Percentiles rank a stretch among this genome's conserved stretches.
phyloP scores from a whole-genome alignment of 2,329 filamentous ascomycete species.

The Xylariomycetidae sp. region DNA sequence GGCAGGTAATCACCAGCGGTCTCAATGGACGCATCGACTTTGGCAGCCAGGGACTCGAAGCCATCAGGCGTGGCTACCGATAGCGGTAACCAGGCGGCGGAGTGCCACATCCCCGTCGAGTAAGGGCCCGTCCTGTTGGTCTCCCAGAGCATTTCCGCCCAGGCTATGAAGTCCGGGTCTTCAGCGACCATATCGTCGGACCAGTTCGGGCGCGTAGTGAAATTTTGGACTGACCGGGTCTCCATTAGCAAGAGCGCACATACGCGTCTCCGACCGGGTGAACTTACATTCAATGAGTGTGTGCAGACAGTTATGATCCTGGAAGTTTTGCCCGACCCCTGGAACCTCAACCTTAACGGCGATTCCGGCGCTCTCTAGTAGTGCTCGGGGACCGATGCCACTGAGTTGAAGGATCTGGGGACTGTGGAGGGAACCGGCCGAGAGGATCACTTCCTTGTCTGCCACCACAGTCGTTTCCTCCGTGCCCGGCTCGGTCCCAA shows the following conservation, averaged over 20 bases:
- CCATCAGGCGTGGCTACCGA: constrained; percentile 27
- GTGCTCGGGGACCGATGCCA: constrained; percentile 32
- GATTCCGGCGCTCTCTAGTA: constrained; percentile 39
- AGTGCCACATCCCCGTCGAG: constrained; percentile 29
- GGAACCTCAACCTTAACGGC: constrained; percentile 36
- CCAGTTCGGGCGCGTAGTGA: constrained; percentile 23
- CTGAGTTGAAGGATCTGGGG: constrained; percentile 32
- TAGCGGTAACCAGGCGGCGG: constrained; percentile 31
- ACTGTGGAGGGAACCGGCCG: constrained; percentile 37
- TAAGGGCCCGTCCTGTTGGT: constrained; percentile 26
- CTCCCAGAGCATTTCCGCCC: constrained; percentile 24
- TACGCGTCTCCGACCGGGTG: too few relatives aligned
- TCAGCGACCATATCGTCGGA: constrained; percentile 22
- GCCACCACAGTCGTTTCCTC: constrained; percentile 19
- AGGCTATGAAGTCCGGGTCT: constrained; percentile 18
- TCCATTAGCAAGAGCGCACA: too few relatives aligned
- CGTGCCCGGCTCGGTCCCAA: constrained; percentile 11
- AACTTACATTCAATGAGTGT: constrained; percentile 21
- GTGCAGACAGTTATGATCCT: constrained; percentile 37
- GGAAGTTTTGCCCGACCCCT: constrained; percentile 44
- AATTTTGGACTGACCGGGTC: constrained; percentile 22
- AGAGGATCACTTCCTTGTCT: constrained; percentile 38
- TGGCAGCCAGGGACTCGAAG: constrained; percentile 26
- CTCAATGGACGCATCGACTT: constrained; percentile 27
- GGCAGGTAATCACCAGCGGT: constrained; percentile 29